phyloP scores from a whole-genome alignment of 495 filamentous ascomycete species.

The Penicillium lividum region DNA sequence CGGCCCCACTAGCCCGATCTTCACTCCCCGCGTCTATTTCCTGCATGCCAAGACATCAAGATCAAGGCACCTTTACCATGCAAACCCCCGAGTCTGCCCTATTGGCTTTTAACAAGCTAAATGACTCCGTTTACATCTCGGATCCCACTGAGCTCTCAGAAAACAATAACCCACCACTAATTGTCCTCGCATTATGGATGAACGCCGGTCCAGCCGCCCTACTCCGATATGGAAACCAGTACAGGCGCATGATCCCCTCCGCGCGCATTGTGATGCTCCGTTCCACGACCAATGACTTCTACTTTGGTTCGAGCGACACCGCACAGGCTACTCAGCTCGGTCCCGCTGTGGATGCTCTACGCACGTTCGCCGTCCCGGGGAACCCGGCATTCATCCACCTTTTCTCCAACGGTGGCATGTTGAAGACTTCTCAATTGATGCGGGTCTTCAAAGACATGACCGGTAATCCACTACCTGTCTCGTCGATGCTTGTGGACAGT shows the following conservation, averaged over 20 bases:
- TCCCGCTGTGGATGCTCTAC: conserved; percentile 42
- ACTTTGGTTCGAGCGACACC: conserved; percentile 26
- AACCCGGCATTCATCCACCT: conserved; percentile 41
- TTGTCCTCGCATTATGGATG: conserved; percentile 49
- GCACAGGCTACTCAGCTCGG: conserved; percentile 34
- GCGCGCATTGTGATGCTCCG: conserved; percentile 45
- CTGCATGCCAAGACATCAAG: not conserved
- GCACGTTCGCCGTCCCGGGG: conserved; percentile 19
- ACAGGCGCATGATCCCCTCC: conserved; percentile 34
- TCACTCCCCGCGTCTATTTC: not conserved
- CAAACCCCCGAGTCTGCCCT: not conserved
- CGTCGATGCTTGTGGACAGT: conserved; percentile 43
- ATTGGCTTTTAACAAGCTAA: conserved; percentile 30
- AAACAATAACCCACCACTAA: conserved; percentile 16
- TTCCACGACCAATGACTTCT: conserved; percentile 39
- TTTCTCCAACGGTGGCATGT: conserved; percentile 49
- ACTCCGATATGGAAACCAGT: conserved; percentile 41
- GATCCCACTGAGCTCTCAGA: conserved; percentile 17
- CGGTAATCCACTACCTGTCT: conserved; percentile 35
- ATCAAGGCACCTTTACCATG: not conserved
- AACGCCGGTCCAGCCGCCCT: conserved; percentile 41
- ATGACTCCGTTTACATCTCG: conserved; percentile 38
- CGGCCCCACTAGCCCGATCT: too few relatives aligned
- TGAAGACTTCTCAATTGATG: conserved; percentile 33
- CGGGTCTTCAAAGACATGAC: conserved; percentile 33